Evolutionary conservation across 495 filamentous ascomycete species (phyloP), one percentile per base, ranked within the genome.

Genomic region (Bryoglossum gracile): DNA sequence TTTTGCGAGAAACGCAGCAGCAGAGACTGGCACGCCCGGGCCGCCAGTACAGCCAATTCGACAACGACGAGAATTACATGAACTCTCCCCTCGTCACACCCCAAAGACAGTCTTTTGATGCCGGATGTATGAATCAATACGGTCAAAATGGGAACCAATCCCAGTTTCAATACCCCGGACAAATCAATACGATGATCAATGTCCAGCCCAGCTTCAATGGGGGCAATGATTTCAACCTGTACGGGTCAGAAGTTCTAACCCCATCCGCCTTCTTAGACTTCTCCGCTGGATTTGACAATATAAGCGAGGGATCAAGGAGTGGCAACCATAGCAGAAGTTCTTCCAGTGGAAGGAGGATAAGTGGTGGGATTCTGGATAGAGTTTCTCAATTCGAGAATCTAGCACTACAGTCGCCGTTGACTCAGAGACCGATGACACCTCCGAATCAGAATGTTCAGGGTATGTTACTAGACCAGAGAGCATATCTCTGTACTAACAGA

Each of bases 21-120:
- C 58, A 61, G 65, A 69, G 66, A 71, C 68, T 73, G 68, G 70
- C 70, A 70, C 80, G 81, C 75, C 81, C 77, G 75, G 78, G 78
- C 65, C 55, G 58, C 33, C 45, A 51, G 34, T 60, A 45, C 48
- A 43, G 30, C 25, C 57, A 34, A 55, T 62, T 42, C 53, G 61
- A 39, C 58, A 62, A 53, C 43, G 51, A 57, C 43, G 62, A 69
- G 50, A 58, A 60, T 52, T 75, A 74, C 41, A 44, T 75, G 11
- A 48, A 71, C 36, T 75, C 74, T 19, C 72, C 74, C 3, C 60
- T 67, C 47, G 65, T 65, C 48, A 72, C 72, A 32, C 72, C 71
- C 16, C 65, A 68, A 18, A 60, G 60, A 49, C 68, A 64, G 48
- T 64, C 58, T 19, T 76, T 71, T 54, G 65, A 69, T 54, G 61